Evolutionary conservation across 2,329 filamentous ascomycete genomes (phyloP).

Genomic region (Fusarium sambucinum): DNA sequence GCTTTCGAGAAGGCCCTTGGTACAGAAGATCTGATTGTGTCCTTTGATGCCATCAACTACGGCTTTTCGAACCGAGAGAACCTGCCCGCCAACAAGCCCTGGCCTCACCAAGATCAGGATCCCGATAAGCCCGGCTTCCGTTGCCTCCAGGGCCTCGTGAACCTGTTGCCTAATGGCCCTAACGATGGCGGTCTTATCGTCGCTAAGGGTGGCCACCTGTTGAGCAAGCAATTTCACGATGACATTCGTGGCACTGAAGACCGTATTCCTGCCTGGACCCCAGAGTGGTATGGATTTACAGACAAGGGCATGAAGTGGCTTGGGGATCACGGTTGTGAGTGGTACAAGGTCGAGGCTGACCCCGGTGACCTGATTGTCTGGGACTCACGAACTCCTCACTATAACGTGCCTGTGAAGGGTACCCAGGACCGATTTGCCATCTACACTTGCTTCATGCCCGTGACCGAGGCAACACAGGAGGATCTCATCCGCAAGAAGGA

Average conservation of each 20-base stretch:
- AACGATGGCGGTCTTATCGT: conserved; percentile 54
- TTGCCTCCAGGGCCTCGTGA: conserved; percentile 65
- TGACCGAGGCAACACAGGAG: conserved; percentile 45
- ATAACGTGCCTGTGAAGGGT: conserved; percentile 54
- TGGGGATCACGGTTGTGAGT: conserved; percentile 49
- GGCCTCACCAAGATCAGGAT: conserved; percentile 45
- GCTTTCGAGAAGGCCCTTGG: conserved; percentile 61
- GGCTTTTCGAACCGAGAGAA: conserved; percentile 58
- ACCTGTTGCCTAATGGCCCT: conserved; percentile 53
- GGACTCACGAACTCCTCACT: conserved; percentile 56
- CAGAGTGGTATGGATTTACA: conserved; percentile 51
- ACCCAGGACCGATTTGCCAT: conserved; percentile 55
- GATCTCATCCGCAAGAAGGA: conserved; percentile 57
- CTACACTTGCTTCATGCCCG: conserved; percentile 48
- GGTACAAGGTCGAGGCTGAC: conserved; percentile 56
- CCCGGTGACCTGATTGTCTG: conserved; percentile 59
- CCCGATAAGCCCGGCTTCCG: conserved; percentile 56
- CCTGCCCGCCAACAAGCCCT: conserved; percentile 40
- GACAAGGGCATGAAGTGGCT: conserved; percentile 55
- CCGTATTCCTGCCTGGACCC: conserved; percentile 54
- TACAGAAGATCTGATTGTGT: conserved; percentile 61
- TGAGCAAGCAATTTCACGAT: conserved; percentile 52
- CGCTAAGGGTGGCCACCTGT: conserved; percentile 37
- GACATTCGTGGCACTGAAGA: conserved; percentile 51
- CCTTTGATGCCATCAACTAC: conserved; percentile 56